These are phyloP conservation scores for Colletotrichum spaethianum DNA, from an alignment of 2,329 filamentous ascomycete genomes.

Conservation along the genomic window DNA sequence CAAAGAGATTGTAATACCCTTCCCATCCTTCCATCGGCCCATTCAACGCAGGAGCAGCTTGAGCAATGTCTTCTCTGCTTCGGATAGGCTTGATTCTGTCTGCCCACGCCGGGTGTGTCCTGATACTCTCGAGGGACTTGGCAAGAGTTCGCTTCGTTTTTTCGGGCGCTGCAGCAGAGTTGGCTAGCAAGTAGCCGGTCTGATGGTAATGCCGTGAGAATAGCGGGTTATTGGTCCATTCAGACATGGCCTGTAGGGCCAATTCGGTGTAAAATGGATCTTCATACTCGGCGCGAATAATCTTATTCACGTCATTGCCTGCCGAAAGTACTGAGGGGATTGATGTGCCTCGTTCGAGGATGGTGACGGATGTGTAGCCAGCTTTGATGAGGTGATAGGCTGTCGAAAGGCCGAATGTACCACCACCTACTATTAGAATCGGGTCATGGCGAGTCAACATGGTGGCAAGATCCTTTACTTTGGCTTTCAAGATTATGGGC, in stretches of 20 bases:
- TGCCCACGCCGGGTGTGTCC: slow-evolving; percentile 55
- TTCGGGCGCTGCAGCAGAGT: slow-evolving; percentile 59
- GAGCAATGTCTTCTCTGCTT: slow-evolving; percentile 54
- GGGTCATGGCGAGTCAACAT: slow-evolving; percentile 1
- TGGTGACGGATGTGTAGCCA: slow-evolving; percentile 57
- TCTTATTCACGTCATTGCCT: slow-evolving; percentile 53
- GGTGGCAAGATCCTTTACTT: neutral
- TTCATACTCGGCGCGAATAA: slow-evolving; percentile 53
- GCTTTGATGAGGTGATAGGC: slow-evolving; percentile 56
- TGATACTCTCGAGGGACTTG: slow-evolving; percentile 54
- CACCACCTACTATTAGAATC: slow-evolving; percentile 53
- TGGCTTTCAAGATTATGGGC: neutral
- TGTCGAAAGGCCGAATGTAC: slow-evolving; percentile 60
- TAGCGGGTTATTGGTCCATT: slow-evolving; percentile 55
- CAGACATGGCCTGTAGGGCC: slow-evolving; percentile 47
- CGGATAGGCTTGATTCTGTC: slow-evolving; percentile 55
- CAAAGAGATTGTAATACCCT: slow-evolving; percentile 71
- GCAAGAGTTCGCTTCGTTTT: slow-evolving; percentile 60
- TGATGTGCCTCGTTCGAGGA: slow-evolving; percentile 53
- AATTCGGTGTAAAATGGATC: slow-evolving; percentile 48
- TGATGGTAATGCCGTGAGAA: slow-evolving; percentile 49
- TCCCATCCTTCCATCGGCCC: slow-evolving; percentile 66
- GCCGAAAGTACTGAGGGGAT: slow-evolving; percentile 57
- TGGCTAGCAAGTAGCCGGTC: slow-evolving; percentile 59
- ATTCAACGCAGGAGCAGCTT: slow-evolving; percentile 60